Evolutionary conservation across 495 filamentous ascomycete genomes (phyloP).

Genomic region (Neurospora sp.): DNA sequence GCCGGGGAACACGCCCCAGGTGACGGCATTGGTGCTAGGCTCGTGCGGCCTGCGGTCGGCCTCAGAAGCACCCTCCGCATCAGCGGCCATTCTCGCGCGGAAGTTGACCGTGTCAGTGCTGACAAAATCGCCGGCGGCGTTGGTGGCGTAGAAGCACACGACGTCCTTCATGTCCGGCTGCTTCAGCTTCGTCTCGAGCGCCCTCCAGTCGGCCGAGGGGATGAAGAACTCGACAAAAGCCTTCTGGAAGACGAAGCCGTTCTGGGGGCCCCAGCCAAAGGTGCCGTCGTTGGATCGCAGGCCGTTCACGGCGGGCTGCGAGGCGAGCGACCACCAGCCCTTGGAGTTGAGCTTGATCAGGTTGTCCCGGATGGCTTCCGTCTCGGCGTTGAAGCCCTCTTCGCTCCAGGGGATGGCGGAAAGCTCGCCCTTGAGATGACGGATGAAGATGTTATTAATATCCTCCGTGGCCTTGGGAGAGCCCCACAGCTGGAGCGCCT

Average conservation of each 20-base stretch:
- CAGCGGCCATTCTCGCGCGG: conserved; percentile 4
- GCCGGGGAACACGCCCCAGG: conserved; percentile 90
- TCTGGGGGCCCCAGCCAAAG: conserved; percentile 89
- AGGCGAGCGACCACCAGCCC: conserved; percentile 94
- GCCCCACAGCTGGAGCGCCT: conserved; percentile 77
- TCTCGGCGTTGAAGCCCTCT: conserved; percentile 78
- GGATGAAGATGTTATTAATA: conserved; percentile 67
- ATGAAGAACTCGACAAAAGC: conserved; percentile 96
- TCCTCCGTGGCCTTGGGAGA: conserved; percentile 56
- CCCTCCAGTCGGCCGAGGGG: conserved; percentile 55
- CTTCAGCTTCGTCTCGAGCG: conserved; percentile 50
- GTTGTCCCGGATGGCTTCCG: conserved; percentile 60
- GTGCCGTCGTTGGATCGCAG: conserved; percentile 60
- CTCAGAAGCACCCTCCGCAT: background rate
- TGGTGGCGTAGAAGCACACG: conserved; percentile 79
- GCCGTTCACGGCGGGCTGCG: conserved; percentile 91
- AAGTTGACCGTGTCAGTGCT: conserved; percentile 42
- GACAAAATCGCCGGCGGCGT: conserved; percentile 57
- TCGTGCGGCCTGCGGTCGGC: conserved; percentile 9
- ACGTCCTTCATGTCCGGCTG: conserved; percentile 44
- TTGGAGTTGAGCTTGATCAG: conserved; percentile 67
- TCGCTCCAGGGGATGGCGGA: conserved; percentile 87
- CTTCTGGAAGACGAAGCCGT: conserved; percentile 97
- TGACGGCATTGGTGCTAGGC: conserved; percentile 77
- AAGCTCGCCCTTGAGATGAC: conserved; percentile 66